Evolutionary conservation across 2,329 filamentous ascomycete genomes (phyloP), one percentile per base, ranked within the genome.

Genomic region (Venturia effusa): DNA sequence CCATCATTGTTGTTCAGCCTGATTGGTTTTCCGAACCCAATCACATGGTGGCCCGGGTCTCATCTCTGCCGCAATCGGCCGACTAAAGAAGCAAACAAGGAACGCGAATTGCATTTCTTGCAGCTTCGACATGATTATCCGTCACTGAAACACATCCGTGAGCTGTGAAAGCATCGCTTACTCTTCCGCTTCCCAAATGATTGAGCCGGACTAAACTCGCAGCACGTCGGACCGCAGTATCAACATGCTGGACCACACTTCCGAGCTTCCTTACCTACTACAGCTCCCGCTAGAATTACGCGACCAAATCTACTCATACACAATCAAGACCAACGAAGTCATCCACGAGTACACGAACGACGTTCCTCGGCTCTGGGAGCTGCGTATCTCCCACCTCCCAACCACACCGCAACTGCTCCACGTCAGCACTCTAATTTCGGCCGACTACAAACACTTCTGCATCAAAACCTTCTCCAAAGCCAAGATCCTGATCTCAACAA

Each of bases 281-380:
- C 51, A 60, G 61, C 64, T 27, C 34, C 45, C 32, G 2, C 43
- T 48, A 45, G 43, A 61, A 45, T 64, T 63, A 64, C 66, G 65
- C 60, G 65, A 63, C 65, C 61, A 37, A 30, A 57, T 64, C 51
- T 63, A 37, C 40, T 63, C 57, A 34, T 51, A 34, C 32, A 27
- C 48, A 24, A 8, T 59, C 17, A 4, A 39, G 13, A 11, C 41
- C n/a, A 27, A 45, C 37, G 10, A 41, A 19, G 24, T 45, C n/a
- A 40, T 40, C 17, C 34, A 22, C 4, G 59, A 41, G 17, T 61
- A 41, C 19, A 61, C 51, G 2, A 32, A 34, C 15, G 51, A 57
- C 4, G 11, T 34, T 7, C 51, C 51, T 15, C 51, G 51, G n/a
- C 30, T 57, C 27, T 57, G 51, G 51, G 51, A 34, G 19, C 24